Base-by-base conservation (phyloP, 2,329 filamentous ascomycete species). In the Exophiala calicioides region DNA sequence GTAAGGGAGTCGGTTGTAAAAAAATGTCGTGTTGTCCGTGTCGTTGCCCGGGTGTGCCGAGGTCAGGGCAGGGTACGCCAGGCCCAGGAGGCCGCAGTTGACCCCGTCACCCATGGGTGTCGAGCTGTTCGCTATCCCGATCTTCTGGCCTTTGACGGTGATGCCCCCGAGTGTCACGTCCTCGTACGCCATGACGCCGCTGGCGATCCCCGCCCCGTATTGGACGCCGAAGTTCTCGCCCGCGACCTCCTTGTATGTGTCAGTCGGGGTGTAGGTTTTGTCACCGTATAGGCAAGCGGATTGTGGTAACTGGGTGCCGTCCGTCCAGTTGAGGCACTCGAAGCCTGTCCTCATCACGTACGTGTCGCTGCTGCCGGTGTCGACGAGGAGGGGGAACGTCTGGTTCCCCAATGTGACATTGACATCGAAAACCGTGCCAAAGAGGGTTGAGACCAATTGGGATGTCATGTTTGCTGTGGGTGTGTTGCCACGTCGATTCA, bases 61-160 rank as follows among this genome's bases (percentile, higher is more conserved):
- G 1, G 75, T 78, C 31, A 78, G 56, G 10, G 68, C 63, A 5
- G 73, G 70, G 55, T 76, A 80, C 1, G 67, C 74, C 9, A 81
- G 65, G 1, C 77, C 78, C 3, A 80, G 55, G 2, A 80, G 60
- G 2, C 78, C 77, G 19, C 68, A 71, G 1, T 72, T 71, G 15
- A 67, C 60, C 1, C 63, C 65, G 45, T 78, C 72, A 6, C 73
- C 74, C 13, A 65, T 58, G 64, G 69, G 74, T 9, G 63, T 66
- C 0, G 72, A 68, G 26, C 59, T 53, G 36, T 71, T 65, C 3
- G 75, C 74, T 12, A 77, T 52, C 0, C 67, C 75, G n/a, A 80
- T 63, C 23, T 72, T 66, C 56, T 78, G 73, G 6, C 62, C 21
- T 2, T 65, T 57, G 37, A 64, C 55, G 4, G 49, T 51, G 13